phyloP scores from a whole-genome alignment of 257 asterid genomes.

The Rhazya stricta region DNA sequence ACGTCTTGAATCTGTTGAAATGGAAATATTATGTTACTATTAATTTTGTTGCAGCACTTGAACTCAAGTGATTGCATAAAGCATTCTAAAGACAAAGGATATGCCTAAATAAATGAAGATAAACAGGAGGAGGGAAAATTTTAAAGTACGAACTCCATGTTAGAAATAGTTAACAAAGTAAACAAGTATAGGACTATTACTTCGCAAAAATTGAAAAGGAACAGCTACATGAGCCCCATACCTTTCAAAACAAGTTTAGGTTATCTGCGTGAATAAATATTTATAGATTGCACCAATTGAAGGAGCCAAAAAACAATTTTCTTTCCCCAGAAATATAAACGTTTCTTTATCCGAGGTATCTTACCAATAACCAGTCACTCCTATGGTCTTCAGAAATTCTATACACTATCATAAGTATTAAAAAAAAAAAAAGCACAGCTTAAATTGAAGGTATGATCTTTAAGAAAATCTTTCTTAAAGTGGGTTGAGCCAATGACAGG shows the following conservation, averaged over 20 bases:
- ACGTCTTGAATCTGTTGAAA: constrained; percentile 72
- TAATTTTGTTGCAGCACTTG: background rate
- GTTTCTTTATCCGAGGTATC: background rate
- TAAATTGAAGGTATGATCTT: background rate
- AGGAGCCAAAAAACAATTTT: background rate
- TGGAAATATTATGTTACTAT: background rate
- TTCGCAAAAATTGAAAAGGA: background rate
- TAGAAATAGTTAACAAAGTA: too few species aligned
- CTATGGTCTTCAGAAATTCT: background rate
- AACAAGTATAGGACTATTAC: background rate
- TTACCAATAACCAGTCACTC: background rate
- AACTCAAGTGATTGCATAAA: background rate
- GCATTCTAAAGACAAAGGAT: background rate
- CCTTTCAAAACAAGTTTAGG: background rate
- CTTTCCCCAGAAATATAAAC: background rate
- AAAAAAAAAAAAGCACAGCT: background rate
- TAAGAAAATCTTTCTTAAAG: background rate
- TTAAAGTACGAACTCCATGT: background rate
- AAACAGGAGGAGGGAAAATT: background rate
- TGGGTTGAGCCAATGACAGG: background rate
- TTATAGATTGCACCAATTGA: background rate
- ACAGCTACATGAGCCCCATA: background rate
- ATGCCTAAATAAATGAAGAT: background rate
- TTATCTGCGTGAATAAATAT: background rate
- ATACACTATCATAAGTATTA: background rate